Conservation (phyloP, 176 grass and related monocot genomes). For the Tuctoria greenei region DNA sequence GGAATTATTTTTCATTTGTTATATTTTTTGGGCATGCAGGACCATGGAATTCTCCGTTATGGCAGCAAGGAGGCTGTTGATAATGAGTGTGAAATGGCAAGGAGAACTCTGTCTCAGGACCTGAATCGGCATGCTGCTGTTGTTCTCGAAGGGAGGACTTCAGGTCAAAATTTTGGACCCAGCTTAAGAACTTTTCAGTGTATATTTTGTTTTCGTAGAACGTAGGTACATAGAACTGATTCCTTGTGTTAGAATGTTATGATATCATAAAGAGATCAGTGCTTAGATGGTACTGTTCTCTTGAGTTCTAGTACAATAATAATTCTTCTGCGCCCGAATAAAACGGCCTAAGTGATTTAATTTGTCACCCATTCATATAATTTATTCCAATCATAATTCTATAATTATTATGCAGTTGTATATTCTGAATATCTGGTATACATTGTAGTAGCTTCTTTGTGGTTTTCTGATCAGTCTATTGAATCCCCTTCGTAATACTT, state of each 20-base stretch:
- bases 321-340: neutral
- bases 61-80: conserved; percentile 75
- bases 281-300: conserved; percentile 2
- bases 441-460: too few species aligned
- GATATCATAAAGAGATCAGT: conserved; percentile 14
- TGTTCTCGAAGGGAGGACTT: conserved; percentile 89
- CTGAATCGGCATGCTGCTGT: conserved; percentile 95
- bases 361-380: neutral
- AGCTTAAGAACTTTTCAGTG: neutral
- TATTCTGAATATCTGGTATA: too few species aligned
- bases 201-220: neutral
- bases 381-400: conserved; percentile 9
- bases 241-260: conserved; percentile 6
- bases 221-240: conserved; percentile 1
- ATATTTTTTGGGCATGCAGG: conserved; percentile 48
- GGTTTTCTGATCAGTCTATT: neutral
- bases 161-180: conserved; percentile 48
- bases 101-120: conserved; percentile 82
- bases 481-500: neutral
- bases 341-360: neutral
- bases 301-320: neutral
- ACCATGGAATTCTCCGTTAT: conserved; percentile 88
- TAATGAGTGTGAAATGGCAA: conserved; percentile 58
- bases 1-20: conserved; percentile 9
- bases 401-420: too few species aligned